Conservation (phyloP, 2,329 filamentous ascomycete genomes). For the Aspergillus fischeri region DNA sequence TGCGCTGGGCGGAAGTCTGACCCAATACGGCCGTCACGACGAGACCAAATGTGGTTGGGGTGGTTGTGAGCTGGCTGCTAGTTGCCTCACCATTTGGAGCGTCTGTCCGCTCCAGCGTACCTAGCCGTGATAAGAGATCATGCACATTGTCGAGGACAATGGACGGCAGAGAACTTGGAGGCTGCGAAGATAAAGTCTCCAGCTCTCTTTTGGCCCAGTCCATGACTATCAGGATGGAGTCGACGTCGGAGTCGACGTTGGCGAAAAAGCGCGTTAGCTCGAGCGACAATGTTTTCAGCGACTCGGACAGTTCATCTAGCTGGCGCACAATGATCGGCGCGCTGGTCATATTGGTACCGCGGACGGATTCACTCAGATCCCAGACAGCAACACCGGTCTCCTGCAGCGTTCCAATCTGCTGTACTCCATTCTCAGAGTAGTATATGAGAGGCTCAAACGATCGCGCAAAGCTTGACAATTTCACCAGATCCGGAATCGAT, state of each 20-base stretch:
- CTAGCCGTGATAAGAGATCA: conserved; percentile 61
- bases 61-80: conserved; percentile 22
- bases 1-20: conserved; percentile 73
- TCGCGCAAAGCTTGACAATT: conserved; percentile 82
- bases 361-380: conserved; percentile 88
- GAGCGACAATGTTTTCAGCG: conserved; percentile 74
- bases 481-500: conserved; percentile 79
- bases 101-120: conserved; percentile 33
- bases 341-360: conserved; percentile 85
- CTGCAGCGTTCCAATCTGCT: conserved; percentile 81
- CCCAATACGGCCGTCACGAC: conserved; percentile 73
- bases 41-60: conserved; percentile 65
- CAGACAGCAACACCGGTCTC: conserved; percentile 90
- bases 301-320: conserved; percentile 80
- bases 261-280: conserved; percentile 91
- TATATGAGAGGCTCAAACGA: conserved; percentile 93
- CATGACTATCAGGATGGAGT: conserved; percentile 91
- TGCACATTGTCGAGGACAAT: conserved; percentile 79
- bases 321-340: conserved; percentile 80
- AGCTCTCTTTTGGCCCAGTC: conserved; percentile 91
- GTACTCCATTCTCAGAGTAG: conserved; percentile 84
- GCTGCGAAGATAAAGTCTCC: conserved; percentile 59
- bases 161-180: conserved; percentile 61
- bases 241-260: conserved; percentile 88
- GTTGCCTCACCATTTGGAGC: conserved; percentile 24